Conservation (phyloP, 179 eudicot genomes). For the Spergularia azorica region DNA sequence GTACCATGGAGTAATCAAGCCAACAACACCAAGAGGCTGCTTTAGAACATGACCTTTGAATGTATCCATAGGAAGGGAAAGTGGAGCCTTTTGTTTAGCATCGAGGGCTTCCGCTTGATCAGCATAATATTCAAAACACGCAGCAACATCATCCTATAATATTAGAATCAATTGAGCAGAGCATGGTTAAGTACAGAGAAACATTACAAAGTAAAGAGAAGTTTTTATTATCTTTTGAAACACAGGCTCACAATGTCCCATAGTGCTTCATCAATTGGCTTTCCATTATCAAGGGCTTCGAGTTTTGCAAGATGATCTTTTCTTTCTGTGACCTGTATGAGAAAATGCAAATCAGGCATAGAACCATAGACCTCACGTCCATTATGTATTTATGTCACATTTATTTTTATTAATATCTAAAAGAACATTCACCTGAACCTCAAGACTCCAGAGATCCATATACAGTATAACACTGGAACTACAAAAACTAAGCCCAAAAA, state of each 20-base stretch:
- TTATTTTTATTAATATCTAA: background rate
- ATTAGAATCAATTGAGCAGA: slow-evolving; percentile 17
- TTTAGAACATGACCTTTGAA: slow-evolving; percentile 77
- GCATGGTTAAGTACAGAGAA: slow-evolving; percentile 8
- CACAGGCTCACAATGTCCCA: slow-evolving; percentile 81
- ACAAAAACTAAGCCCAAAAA: background rate
- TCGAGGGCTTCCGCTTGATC: slow-evolving; percentile 95
- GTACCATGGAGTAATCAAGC: slow-evolving; percentile 97
- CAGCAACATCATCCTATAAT: slow-evolving; percentile 90
- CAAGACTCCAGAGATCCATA: background rate
- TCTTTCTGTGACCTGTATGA: slow-evolving; percentile 66
- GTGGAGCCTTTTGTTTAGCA: slow-evolving; percentile 77
- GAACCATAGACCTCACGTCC: background rate
- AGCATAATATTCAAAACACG: slow-evolving; percentile 93
- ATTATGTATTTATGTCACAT: background rate
- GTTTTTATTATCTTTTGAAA: background rate
- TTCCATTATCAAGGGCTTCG: slow-evolving; percentile 85
- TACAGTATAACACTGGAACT: background rate
- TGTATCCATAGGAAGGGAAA: slow-evolving; percentile 82
- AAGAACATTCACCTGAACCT: background rate
- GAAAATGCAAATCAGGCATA: slow-evolving; percentile 3
- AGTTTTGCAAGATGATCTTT: slow-evolving; percentile 72
- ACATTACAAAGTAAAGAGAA: background rate
- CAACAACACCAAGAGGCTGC: slow-evolving; percentile 97
- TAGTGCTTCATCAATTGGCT: slow-evolving; percentile 86